These are phyloP conservation scores for Neovahlkampfia damariscottae DNA, from an alignment of 78 protist genomes.

Conservation along the genomic window DNA sequence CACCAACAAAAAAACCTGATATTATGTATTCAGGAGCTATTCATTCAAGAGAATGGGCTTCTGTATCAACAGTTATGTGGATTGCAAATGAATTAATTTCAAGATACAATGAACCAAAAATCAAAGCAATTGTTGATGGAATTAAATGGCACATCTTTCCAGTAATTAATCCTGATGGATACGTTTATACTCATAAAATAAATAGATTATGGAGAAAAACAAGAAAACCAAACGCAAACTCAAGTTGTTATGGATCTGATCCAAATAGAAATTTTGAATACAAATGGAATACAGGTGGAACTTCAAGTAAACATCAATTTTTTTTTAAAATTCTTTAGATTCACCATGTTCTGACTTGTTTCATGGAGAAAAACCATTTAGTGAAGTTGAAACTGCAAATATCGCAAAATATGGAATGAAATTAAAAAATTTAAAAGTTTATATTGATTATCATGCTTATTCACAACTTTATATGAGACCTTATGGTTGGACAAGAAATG, in stretches of 20 bases:
- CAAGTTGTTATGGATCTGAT: slow-evolving; percentile 19
- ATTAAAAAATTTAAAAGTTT: no score
- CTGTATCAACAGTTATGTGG: background rate
- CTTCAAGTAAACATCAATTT: no score
- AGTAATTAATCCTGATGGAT: slow-evolving; percentile 29
- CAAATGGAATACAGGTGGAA: slow-evolving; percentile 9
- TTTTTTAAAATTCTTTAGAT: no score
- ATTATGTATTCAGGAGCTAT: no score
- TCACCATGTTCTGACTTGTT: slow-evolving; percentile 7
- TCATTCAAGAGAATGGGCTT: slow-evolving; percentile 8
- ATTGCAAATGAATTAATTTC: background rate
- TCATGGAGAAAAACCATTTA: slow-evolving; percentile 1
- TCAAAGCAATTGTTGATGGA: background rate
- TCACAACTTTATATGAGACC: slow-evolving; percentile 19
- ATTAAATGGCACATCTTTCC: slow-evolving; percentile 13
- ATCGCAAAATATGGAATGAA: no score
- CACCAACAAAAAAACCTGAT: no score
- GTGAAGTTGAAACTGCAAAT: slow-evolving; percentile 5
- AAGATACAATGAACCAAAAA: background rate
- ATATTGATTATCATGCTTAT: slow-evolving; percentile 19
- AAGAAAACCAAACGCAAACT: background rate
- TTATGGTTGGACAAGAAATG: slow-evolving; percentile 14
- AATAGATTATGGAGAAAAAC: slow-evolving; percentile 38
- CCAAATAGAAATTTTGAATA: slow-evolving; percentile 27
- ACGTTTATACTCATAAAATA: background rate